Percentiles rank a stretch among this genome's conserved stretches.
phyloP scores from a whole-genome alignment of 2,329 filamentous ascomycete genomes.

The Aspergillus calidoustus region DNA sequence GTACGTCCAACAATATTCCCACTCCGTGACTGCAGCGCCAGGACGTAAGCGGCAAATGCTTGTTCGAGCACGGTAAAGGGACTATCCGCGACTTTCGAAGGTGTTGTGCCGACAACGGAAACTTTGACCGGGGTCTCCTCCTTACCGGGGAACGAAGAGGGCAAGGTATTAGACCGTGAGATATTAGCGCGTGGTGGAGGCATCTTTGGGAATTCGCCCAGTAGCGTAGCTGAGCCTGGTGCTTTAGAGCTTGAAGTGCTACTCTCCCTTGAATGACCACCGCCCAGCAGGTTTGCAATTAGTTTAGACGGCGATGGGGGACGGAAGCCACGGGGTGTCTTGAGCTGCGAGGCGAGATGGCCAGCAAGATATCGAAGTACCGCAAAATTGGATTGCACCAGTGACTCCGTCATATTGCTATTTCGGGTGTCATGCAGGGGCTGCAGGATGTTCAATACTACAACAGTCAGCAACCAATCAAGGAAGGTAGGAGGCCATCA shows the following conservation, averaged over 20 bases:
- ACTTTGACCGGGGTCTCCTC: constrained; percentile 39
- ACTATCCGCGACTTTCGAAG: constrained; percentile 61
- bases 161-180: constrained; percentile 50
- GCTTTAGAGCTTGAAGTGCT: constrained; percentile 39
- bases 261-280: constrained; percentile 46
- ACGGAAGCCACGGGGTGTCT: constrained; percentile 65
- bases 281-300: constrained; percentile 78
- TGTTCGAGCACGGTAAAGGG: constrained; percentile 78
- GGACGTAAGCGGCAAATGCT: constrained; percentile 80
- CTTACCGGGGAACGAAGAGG: constrained; percentile 53
- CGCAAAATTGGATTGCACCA: constrained; percentile 79
- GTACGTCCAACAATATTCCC: constrained; percentile 82
- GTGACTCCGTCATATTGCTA: constrained; percentile 57
- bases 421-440: constrained; percentile 67
- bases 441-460: constrained; percentile 74
- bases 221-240: constrained; percentile 40
- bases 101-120: constrained; percentile 59
- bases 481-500: constrained; percentile 4
- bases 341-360: constrained; percentile 65
- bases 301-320: constrained; percentile 89
- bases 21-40: constrained; percentile 81
- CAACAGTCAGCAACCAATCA: constrained; percentile 18
- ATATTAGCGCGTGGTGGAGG: constrained; percentile 40
- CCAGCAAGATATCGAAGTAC: constrained; percentile 72
- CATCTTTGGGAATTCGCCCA: constrained; percentile 52